Conservation (phyloP, 148 eudicot genomes). For the Vaccinium darrowii region DNA sequence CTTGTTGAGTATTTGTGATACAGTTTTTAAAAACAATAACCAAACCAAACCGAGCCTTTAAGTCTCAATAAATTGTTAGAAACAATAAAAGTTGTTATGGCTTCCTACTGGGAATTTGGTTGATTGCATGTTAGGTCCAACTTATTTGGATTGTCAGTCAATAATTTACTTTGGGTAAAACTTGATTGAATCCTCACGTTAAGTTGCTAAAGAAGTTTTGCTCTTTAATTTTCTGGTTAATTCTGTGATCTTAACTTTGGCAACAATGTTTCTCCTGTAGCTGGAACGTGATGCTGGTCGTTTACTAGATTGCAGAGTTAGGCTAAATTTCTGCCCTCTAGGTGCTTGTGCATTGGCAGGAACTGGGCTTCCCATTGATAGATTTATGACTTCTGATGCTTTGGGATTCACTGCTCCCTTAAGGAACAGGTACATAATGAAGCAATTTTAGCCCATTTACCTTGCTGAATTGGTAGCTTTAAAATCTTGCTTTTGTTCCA, state of each 20-base stretch:
- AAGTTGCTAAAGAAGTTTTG: background rate
- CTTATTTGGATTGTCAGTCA: background rate
- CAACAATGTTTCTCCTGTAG: constrained; percentile 35
- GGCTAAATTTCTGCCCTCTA: constrained; percentile 87
- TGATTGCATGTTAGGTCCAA: constrained; percentile 3
- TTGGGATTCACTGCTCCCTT: constrained; percentile 86
- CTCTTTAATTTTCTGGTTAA: background rate
- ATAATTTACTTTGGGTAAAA: background rate
- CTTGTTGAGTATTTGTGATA: background rate
- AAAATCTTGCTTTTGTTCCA: background rate
- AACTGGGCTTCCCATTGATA: constrained; percentile 94
- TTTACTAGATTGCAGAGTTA: constrained; percentile 70
- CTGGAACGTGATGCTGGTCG: constrained; percentile 98
- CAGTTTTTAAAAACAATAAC: background rate
- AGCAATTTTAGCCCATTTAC: background rate
- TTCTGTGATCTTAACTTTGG: background rate
- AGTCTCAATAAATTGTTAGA: background rate
- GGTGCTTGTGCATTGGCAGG: constrained; percentile 99
- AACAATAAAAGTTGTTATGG: background rate
- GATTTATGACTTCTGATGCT: constrained; percentile 92
- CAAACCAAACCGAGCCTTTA: background rate
- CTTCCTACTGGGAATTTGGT: background rate
- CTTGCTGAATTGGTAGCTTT: background rate
- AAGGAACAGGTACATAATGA: constrained; percentile 72
- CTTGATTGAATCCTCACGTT: background rate